Base-by-base conservation (phyloP, 1,284 basidiomycete species). In the Leccinum glutinopallens region DNA sequence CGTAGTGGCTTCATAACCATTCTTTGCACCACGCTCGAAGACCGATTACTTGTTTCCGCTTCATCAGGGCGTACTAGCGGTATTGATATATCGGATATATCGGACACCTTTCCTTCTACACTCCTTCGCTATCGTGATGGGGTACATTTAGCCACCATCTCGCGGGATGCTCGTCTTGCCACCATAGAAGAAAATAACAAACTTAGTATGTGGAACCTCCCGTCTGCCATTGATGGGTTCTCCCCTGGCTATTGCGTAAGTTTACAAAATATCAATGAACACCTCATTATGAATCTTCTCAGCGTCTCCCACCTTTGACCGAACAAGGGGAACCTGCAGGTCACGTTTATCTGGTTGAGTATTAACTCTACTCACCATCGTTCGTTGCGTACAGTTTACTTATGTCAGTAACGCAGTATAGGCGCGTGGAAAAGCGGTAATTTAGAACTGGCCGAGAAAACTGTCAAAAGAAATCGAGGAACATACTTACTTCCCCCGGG, bases 71-170 rank as follows among this genome's bases (percentile, higher is more conserved):
- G 33, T 8, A 12, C 15, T 2, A 25, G 8, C 2, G 57, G 57
- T n/a, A 62, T 68, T 17, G 61, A 66, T 15, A 46, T 68, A 9
- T 70, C 66, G 69, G 60, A 70, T 54, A 64, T 59, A 33, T 25
- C 41, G 35, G 3, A 13, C 10, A 10, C 29, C 12, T 22, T 29
- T 29, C 15, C 29, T n/a, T 1, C 7, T 4, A 35, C 57, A 37
- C 61, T 37, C 56, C 39, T 68, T 15, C 25, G 22, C 17, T 69
- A 59, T 8, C 46, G 37, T 9, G 33, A 29, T 19, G 57, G 19
- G 3, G 66, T 41, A 5, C 2, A 17, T 15, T 43, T 39, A 1
- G 61, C 54, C 4, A 17, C 46, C 22, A 61, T 67, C 13, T 68
- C 68, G 2, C 39, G 22, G 2, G 46, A 67, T 32, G 1, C 10